Evolutionary conservation across 768 basidiomycete species (phyloP), one percentile per base, ranked within the genome.

Genomic region (Lentinula sp.): DNA sequence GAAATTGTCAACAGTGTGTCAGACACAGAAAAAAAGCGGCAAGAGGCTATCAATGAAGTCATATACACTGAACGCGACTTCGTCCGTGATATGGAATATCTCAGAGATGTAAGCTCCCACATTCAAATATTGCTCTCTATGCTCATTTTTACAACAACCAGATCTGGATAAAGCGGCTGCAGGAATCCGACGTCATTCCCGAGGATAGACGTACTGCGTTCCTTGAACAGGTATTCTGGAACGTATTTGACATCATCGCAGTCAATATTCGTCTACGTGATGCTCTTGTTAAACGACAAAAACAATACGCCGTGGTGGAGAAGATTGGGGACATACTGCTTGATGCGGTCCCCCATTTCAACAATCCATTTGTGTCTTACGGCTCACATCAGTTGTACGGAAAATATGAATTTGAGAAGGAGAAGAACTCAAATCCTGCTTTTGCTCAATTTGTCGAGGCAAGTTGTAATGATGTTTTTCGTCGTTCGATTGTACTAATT

Each of bases 321-420:
- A 80, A 85, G 59, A 90, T 99, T 59, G 93, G 93, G 0, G 97
- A 99, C 73, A 85, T 98, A 61, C 81, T 98, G 28, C 75, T 93
- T 49, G 95, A 98, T 36, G 77, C 82, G 20, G 91, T 95, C 1
- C 91, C 92, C 0, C 82, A 89, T 69, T 97, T 99, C 66, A 84
- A 79, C 9, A 28, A 56, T 41, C 97, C 97, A 1, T 99, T 98
- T 68, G 95, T 98, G 52, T 85, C 85, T 37, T 99, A 98, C 68
- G 97, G 96, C 48, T 87, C 94, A 8, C 96, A 98, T 70, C 97
- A 99, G 73, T 77, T 98, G 60, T 98, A 96, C 69, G 97, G 97
- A 12, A 99, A 98, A 74, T 98, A 93, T 71, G 95, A 98, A 75
- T 98, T 99, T 72, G 97, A 99, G 79, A 96, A 93, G 81, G 97